Conservation (phyloP, 1,284 basidiomycete species). For the Cryptococcus jaspeensis region DNA sequence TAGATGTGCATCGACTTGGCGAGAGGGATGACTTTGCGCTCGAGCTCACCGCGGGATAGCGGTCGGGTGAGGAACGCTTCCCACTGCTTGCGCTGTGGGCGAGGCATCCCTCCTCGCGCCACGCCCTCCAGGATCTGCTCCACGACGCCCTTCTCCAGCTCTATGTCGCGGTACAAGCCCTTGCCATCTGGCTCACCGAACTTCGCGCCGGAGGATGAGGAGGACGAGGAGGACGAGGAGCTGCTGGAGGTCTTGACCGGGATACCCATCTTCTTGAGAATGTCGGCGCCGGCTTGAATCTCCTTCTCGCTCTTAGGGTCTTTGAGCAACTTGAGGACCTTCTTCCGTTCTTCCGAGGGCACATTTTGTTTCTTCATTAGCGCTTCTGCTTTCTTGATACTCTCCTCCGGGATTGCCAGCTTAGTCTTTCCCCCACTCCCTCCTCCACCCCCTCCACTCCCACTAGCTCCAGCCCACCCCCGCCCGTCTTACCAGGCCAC, state of each 20-base stretch:
- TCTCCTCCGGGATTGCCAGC: constrained; percentile 9
- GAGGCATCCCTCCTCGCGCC: neutral
- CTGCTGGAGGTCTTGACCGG: neutral
- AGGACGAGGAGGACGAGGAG: no score
- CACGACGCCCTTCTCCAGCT: neutral
- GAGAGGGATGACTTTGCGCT: constrained; percentile 9
- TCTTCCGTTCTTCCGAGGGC: neutral
- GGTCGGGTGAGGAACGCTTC: constrained; percentile 3
- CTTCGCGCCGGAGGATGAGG: no score
- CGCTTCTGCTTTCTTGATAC: constrained; percentile 6
- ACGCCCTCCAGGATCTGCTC: neutral
- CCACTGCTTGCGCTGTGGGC: constrained; percentile 1
- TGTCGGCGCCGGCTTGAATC: neutral
- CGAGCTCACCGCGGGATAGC: constrained; percentile 6
- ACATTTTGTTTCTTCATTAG: constrained; percentile 1
- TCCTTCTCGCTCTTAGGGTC: constrained; percentile 8
- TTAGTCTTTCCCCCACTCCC: neutral
- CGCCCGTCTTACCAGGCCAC: neutral
- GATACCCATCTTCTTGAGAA: constrained; percentile 5
- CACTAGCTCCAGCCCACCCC: neutral
- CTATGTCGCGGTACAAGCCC: constrained; percentile 12
- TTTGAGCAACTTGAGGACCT: constrained; percentile 5
- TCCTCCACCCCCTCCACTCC: neutral
- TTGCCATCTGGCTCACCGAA: constrained; percentile 7
- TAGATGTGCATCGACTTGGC: constrained; percentile 8